Conservation (phyloP, 2,329 filamentous ascomycete genomes). For the Diaporthe citriasiana region DNA sequence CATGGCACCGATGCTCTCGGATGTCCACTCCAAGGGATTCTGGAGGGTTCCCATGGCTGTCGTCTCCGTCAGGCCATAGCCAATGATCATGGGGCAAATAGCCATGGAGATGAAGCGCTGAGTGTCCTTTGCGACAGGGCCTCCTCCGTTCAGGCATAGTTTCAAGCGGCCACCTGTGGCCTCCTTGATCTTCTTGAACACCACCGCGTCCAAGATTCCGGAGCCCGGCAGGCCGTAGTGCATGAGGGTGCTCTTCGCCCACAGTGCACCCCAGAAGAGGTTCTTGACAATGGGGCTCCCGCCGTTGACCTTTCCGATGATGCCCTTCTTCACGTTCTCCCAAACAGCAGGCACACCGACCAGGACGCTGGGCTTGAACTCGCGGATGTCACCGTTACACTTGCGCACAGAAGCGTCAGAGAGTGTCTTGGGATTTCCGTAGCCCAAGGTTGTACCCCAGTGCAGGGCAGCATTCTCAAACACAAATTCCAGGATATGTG, state of each 20-base stretch:
- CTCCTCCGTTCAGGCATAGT: slow-evolving; percentile 88
- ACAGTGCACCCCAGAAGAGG: slow-evolving; percentile 77
- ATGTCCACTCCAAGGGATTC: slow-evolving; percentile 85
- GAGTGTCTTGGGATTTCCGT: slow-evolving; percentile 88
- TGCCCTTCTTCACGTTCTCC: slow-evolving; percentile 93
- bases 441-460: slow-evolving; percentile 91
- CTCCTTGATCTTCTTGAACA: slow-evolving; percentile 94
- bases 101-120: slow-evolving; percentile 90
- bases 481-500: slow-evolving; percentile 91
- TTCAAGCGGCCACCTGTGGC: slow-evolving; percentile 86
- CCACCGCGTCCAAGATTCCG: slow-evolving; percentile 79
- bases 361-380: slow-evolving; percentile 85
- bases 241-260: slow-evolving; percentile 66
- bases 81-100: slow-evolving; percentile 89
- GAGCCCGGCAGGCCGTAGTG: slow-evolving; percentile 73
- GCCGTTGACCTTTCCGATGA: slow-evolving; percentile 80
- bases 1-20: slow-evolving; percentile 79
- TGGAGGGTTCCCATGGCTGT: slow-evolving; percentile 80
- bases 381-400: slow-evolving; percentile 88
- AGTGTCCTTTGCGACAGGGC: slow-evolving; percentile 86
- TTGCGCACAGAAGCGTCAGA: slow-evolving; percentile 87
- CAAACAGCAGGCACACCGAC: slow-evolving; percentile 91
- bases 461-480: slow-evolving; percentile 88
- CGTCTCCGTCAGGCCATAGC: slow-evolving; percentile 91
- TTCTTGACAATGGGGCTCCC: slow-evolving; percentile 77